These are phyloP conservation scores for Crassisporium funariophilum DNA, from an alignment of 768 basidiomycete species.

Conservation along the genomic window DNA sequence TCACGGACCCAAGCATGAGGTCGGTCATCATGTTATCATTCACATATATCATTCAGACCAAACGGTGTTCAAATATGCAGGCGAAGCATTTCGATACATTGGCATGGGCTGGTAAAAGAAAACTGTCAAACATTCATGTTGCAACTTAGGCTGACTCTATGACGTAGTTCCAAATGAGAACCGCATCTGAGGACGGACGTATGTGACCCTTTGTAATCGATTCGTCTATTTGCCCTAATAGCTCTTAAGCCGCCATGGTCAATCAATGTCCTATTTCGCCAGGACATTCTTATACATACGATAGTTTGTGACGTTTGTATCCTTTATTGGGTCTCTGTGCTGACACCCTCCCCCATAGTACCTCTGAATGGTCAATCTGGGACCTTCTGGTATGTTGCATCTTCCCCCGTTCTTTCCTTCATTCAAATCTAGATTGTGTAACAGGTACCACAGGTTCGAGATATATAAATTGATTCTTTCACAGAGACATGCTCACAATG, in stretches of 20 bases:
- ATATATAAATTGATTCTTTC: no score
- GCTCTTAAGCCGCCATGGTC: conserved; percentile 29
- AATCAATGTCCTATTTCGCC: conserved; percentile 34
- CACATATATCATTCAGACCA: background rate
- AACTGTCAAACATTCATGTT: background rate
- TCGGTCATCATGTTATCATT: conserved; percentile 6
- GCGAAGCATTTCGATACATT: conserved; percentile 33
- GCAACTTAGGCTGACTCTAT: background rate
- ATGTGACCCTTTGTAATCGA: conserved; percentile 4
- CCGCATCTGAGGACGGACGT: conserved; percentile 49
- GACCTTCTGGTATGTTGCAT: conserved; percentile 31
- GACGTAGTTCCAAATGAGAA: conserved; percentile 41
- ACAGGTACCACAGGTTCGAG: conserved; percentile 21
- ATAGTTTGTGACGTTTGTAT: conserved; percentile 6
- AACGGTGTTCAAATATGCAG: conserved; percentile 11
- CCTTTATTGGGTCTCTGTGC: background rate
- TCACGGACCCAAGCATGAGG: conserved; percentile 35
- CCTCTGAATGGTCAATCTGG: conserved; percentile 29
- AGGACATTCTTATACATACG: conserved; percentile 28
- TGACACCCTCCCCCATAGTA: conserved; percentile 1
- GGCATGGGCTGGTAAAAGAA: conserved; percentile 32
- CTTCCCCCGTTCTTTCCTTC: background rate
- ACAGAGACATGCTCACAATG: background rate
- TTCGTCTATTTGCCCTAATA: conserved; percentile 23
- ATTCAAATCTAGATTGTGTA: background rate